These are phyloP conservation scores for Oryza meyeriana DNA, from an alignment of 176 grass and related monocot species.

Conservation along the genomic window DNA sequence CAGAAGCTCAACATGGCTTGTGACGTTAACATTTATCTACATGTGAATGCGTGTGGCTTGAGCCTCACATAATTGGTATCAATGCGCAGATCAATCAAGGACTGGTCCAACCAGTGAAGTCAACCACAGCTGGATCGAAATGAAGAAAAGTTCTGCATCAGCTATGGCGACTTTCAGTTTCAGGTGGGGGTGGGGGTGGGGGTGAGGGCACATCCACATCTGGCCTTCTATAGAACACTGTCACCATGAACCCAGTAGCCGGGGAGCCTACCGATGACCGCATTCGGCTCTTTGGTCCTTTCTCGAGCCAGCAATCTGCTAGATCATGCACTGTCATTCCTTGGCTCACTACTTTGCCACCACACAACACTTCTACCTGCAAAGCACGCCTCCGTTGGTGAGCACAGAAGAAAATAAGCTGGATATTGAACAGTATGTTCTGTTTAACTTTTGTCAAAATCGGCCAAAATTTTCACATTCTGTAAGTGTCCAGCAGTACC, in stretches of 20 bases:
- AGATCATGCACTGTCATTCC: constrained; percentile 36
- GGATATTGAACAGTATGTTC: too few relatives aligned
- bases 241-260: constrained; percentile 37
- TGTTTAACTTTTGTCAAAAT: background rate
- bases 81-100: background rate
- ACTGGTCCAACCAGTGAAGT: background rate
- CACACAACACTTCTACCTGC: constrained; percentile 45
- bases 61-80: background rate
- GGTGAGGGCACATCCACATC: background rate
- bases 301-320: constrained; percentile 30
- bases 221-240: constrained; percentile 39
- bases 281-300: constrained; percentile 36
- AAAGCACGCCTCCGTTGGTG: constrained; percentile 26
- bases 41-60: background rate
- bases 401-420: background rate
- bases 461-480: background rate
- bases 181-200: background rate
- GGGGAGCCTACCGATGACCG: constrained; percentile 26
- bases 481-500: background rate
- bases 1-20: background rate
- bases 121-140: background rate
- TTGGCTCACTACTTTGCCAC: constrained; percentile 33
- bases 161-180: constrained; percentile 2
- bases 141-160: background rate
- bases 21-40: constrained; percentile 27